Percentiles rank a stretch among this genome's conserved stretches.
phyloP scores from a whole-genome alignment of 306 rosid genomes.

The Casuarina cunninghamiana region DNA sequence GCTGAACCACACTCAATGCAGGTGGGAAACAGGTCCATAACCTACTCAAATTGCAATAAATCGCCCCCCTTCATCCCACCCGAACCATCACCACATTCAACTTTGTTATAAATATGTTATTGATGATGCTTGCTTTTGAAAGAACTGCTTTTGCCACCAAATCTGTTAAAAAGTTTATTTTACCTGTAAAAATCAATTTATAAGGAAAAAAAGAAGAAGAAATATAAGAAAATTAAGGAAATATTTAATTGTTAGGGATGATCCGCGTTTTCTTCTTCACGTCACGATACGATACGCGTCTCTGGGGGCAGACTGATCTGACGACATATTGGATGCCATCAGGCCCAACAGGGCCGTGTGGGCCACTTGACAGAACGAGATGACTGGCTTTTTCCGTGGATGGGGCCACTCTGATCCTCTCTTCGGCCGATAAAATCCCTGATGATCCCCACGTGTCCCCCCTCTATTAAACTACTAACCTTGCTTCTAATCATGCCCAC shows the following conservation, averaged over 20 bases:
- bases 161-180: too few species aligned
- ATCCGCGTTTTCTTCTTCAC: background rate
- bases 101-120: too few species aligned
- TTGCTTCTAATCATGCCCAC: background rate
- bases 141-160: too few species aligned
- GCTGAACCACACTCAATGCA: too few species aligned
- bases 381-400: conserved; percentile 13
- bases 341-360: conserved; percentile 9
- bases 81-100: too few species aligned
- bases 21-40: too few species aligned
- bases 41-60: too few species aligned
- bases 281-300: background rate
- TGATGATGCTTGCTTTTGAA: too few species aligned
- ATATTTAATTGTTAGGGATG: background rate
- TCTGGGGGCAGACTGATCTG: conserved; percentile 5
- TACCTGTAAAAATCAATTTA: too few species aligned
- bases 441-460: conserved; percentile 25
- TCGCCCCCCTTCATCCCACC: too few species aligned
- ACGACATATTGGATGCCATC: conserved; percentile 6
- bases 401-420: conserved; percentile 31
- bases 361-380: conserved; percentile 14
- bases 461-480: background rate
- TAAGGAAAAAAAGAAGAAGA: too few species aligned
- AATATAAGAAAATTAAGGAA: too few species aligned
- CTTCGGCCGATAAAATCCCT: conserved; percentile 3